phyloP scores from a whole-genome alignment of 192 early-diverging fungal species.

The Haplosporangium gracile region DNA sequence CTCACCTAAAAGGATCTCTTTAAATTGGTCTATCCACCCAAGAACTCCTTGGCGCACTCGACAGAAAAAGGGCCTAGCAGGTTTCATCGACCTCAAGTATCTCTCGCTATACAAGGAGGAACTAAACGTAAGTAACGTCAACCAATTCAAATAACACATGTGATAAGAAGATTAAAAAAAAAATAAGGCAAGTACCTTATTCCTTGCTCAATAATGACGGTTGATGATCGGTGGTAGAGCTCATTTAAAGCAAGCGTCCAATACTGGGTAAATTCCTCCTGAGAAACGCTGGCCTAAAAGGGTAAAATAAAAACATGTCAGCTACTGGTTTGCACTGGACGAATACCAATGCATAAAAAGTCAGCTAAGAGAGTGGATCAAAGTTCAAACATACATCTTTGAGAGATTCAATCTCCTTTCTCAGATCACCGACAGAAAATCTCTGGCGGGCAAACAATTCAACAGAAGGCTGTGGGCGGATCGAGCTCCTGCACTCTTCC shows the following conservation, averaged over 20 bases:
- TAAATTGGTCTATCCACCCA: conserved; percentile 14
- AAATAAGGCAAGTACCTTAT: not conserved
- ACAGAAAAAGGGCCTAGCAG: conserved; percentile 14
- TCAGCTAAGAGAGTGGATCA: not conserved
- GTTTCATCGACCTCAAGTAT: conserved; percentile 23
- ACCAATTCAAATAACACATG: not conserved
- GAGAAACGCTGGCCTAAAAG: conserved; percentile 37
- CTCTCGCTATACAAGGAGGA: not conserved
- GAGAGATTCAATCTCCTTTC: conserved; percentile 13
- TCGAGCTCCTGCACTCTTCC: conserved; percentile 32
- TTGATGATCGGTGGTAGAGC: conserved; percentile 11
- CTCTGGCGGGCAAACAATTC: conserved; percentile 14
- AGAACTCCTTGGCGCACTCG: conserved; percentile 15
- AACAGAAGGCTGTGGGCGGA: conserved; percentile 8
- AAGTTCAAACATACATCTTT: conserved; percentile 39
- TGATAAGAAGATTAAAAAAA: not conserved
- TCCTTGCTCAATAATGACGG: conserved; percentile 9
- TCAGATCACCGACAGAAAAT: conserved; percentile 35
- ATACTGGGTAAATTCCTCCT: conserved; percentile 45
- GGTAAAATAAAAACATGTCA: not conserved
- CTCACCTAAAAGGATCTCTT: conserved; percentile 6
- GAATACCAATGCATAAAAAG: not conserved
- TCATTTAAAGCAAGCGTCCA: conserved; percentile 49
- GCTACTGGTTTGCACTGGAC: not conserved
- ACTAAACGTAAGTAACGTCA: too few species aligned